Evolutionary conservation across 352 stramenopile species (phyloP).

Genomic region (Pythium oligandrum): DNA sequence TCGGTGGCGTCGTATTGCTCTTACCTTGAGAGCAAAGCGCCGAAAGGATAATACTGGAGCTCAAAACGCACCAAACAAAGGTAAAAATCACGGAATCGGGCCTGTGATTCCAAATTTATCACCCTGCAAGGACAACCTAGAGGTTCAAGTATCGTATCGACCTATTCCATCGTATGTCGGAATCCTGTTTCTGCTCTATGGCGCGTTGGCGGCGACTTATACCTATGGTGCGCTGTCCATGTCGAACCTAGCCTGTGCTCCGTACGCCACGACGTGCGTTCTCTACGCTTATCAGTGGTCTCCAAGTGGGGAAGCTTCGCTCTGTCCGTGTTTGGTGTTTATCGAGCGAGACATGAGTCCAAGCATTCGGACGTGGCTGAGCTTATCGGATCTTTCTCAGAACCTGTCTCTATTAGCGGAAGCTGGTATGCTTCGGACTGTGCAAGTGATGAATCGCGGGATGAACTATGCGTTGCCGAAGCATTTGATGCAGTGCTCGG

Average conservation of each 20-base stretch:
- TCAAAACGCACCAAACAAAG: neutral
- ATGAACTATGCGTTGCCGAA: neutral
- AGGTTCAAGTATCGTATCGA: no score
- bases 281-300: neutral
- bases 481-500: neutral
- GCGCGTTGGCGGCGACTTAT: neutral
- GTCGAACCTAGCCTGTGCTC: neutral
- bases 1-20: constrained; percentile 12
- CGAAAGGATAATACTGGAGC: no score
- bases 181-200: no score
- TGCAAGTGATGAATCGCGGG: neutral
- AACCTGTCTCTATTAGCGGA: neutral
- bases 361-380: neutral
- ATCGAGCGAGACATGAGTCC: neutral
- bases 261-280: neutral
- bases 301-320: no score
- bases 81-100: no score
- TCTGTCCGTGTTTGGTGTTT: neutral
- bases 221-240: neutral
- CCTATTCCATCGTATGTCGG: no score
- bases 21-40: no score
- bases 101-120: no score
- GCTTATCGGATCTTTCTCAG: neutral
- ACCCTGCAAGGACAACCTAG: no score
- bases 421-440: neutral